phyloP scores from a whole-genome alignment of 1,139 yeast species.

The Magnusiomyces paraingens region DNA sequence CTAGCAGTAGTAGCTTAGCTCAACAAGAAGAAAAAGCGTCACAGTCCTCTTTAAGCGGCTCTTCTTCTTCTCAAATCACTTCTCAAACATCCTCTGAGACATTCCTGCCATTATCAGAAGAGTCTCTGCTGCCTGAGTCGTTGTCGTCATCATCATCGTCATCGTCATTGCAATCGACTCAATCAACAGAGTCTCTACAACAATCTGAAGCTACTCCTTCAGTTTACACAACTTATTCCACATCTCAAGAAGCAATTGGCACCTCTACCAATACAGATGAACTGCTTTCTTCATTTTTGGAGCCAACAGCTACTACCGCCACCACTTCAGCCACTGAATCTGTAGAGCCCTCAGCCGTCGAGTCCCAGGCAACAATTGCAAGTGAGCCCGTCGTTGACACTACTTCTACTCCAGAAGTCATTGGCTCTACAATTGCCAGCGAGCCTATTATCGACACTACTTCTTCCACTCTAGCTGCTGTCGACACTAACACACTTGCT shows the following conservation, averaged over 20 bases:
- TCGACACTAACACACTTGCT: neutral
- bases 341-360: neutral
- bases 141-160: slow-evolving; percentile 5
- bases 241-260: neutral
- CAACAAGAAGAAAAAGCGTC: too few species aligned
- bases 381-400: neutral
- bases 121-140: slow-evolving; percentile 1
- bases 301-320: neutral
- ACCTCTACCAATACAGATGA: neutral
- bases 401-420: neutral
- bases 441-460: neutral
- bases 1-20: too few species aligned
- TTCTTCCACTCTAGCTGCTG: neutral
- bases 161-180: slow-evolving; percentile 27
- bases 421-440: neutral
- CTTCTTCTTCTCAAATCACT: too few species aligned
- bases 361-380: neutral
- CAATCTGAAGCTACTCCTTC: neutral
- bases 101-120: too few species aligned
- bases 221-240: neutral
- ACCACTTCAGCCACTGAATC: neutral
- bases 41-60: too few species aligned
- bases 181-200: slow-evolving; percentile 17
- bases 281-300: neutral
- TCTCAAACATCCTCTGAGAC: too few species aligned